Percentiles rank a stretch among this genome's conserved stretches.
Conservation (phyloP, 169 alveolate genomes). For the Plasmodium fragile region DNA sequence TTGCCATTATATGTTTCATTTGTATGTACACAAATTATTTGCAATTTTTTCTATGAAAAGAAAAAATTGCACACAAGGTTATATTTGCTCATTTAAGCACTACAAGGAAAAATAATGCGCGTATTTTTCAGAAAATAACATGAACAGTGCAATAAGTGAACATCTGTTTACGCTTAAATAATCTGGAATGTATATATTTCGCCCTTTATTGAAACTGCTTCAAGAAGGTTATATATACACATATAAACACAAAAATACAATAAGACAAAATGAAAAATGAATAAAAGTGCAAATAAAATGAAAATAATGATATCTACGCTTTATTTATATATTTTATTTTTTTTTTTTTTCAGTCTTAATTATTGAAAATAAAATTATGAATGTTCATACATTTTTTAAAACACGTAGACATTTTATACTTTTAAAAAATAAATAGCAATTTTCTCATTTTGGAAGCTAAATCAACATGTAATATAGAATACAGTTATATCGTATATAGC, state of each 20-base stretch:
- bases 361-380: conserved; percentile 41
- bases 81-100: conserved; percentile 5
- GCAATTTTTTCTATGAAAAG: conserved; percentile 26
- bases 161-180: neutral
- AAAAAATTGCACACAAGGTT: neutral
- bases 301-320: conserved; percentile 3
- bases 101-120: conserved; percentile 22
- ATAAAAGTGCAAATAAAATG: conserved; percentile 6
- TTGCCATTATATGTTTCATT: conserved; percentile 31
- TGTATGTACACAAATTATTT: conserved; percentile 23
- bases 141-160: conserved; percentile 7
- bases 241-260: conserved; percentile 11
- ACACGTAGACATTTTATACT: neutral
- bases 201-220: conserved; percentile 22
- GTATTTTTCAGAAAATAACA: conserved; percentile 26
- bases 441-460: conserved; percentile 4
- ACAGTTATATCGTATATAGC: neutral
- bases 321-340: neutral
- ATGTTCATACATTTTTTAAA: conserved; percentile 36
- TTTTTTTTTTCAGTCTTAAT: conserved; percentile 13
- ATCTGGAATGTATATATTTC: conserved; percentile 4
- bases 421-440: neutral
- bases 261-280: conserved; percentile 24
- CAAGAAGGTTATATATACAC: neutral
- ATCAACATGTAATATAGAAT: conserved; percentile 3